Evolutionary conservation across 2,329 filamentous ascomycete species (phyloP).

Genomic region (Botryotinia convoluta): DNA sequence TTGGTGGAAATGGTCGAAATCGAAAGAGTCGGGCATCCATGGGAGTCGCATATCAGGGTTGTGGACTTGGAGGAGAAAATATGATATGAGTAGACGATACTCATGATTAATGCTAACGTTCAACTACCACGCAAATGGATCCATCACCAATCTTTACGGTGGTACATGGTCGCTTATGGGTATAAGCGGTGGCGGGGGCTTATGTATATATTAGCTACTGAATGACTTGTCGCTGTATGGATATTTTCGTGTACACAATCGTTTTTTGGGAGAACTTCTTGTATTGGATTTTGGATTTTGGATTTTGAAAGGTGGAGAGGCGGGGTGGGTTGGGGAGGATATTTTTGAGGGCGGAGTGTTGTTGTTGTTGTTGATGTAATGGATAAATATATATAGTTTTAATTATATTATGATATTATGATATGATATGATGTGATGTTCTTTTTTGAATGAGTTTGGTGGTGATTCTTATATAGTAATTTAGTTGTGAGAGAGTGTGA

Average conservation of each 20-base stretch:
- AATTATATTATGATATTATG: not conserved
- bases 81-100: slow-evolving; percentile 1
- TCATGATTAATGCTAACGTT: slow-evolving; percentile 3
- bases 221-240: not conserved
- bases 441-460: not conserved
- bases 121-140: not conserved
- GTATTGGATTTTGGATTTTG: not conserved
- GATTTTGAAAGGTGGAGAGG: not conserved
- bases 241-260: slow-evolving; percentile 1
- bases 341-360: not conserved
- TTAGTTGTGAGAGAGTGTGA: no score
- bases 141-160: not conserved
- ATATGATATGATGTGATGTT: not conserved
- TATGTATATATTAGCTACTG: not conserved
- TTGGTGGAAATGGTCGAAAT: not conserved
- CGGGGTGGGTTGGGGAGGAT: not conserved
- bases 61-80: not conserved
- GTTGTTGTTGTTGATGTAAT: not conserved
- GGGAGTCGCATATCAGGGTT: not conserved
- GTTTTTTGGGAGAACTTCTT: not conserved
- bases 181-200: not conserved
- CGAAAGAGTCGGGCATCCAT: not conserved
- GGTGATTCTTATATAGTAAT: not conserved
- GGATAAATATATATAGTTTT: not conserved
- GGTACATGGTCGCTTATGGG: not conserved